These are phyloP conservation scores for Saccharomycopsis sp. DNA, from an alignment of 805 yeast genomes.

Conservation along the genomic window DNA sequence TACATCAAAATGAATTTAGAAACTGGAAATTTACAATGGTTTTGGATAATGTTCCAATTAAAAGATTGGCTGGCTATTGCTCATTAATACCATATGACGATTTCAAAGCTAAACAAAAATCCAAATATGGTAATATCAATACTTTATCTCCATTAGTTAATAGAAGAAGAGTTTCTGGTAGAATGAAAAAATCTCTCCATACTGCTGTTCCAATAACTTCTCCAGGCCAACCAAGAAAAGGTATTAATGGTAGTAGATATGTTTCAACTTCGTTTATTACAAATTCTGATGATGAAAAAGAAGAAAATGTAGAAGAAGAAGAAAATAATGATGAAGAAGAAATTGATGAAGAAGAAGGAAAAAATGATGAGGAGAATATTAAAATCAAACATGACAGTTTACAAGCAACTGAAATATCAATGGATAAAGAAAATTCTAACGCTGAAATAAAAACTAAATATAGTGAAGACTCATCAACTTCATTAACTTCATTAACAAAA, in stretches of 20 bases:
- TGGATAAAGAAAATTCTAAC: not conserved
- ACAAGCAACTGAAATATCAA: not conserved
- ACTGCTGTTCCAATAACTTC: constrained; percentile 84
- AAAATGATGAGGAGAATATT: not conserved
- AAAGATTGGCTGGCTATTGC: constrained; percentile 54
- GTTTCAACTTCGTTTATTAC: constrained; percentile 20
- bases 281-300: constrained; percentile 24
- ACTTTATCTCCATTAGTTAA: constrained; percentile 31
- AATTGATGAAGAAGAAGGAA: not conserved
- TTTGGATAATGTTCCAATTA: constrained; percentile 56
- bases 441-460: not conserved
- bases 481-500: not conserved
- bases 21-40: constrained; percentile 95
- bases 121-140: constrained; percentile 19
- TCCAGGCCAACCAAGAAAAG: constrained; percentile 77
- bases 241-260: constrained; percentile 15
- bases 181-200: constrained; percentile 51
- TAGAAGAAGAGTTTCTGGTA: constrained; percentile 61
- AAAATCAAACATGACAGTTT: not conserved
- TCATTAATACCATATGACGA: constrained; percentile 48
- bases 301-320: constrained; percentile 29
- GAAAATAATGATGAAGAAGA: constrained; percentile 2
- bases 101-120: constrained; percentile 37
- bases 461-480: not conserved
- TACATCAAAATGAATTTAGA: constrained; percentile 91